These are phyloP conservation scores for Chondrus crispus DNA, from an alignment of 23 red algal genomes.

Conservation along the genomic window DNA sequence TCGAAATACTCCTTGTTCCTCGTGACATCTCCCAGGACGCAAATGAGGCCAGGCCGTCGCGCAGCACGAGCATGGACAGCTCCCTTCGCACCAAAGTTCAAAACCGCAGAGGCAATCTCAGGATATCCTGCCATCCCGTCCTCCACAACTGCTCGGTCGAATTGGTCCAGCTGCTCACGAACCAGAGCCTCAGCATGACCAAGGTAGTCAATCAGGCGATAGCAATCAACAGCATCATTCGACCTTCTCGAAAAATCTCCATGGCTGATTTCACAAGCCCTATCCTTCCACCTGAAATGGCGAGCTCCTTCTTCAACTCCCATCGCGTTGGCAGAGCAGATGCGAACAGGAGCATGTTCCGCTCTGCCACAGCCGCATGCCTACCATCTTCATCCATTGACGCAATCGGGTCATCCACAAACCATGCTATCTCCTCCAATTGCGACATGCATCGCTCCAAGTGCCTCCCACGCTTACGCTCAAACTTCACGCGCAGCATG, in stretches of 20 bases:
- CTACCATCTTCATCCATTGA: not conserved
- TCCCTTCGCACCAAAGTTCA: not conserved
- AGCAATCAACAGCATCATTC: conserved; percentile 92
- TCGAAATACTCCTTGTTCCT: conserved; percentile 45
- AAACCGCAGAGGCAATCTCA: not conserved
- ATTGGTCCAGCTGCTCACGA: conserved; percentile 49
- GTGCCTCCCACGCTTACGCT: conserved; percentile 71
- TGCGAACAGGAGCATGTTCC: conserved; percentile 56
- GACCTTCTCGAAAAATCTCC: conserved; percentile 81
- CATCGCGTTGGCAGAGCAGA: conserved; percentile 70
- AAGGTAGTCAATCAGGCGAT: conserved; percentile 83
- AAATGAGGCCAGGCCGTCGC: conserved; percentile 73
- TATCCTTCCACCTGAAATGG: conserved; percentile 78
- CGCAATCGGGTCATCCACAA: conserved; percentile 43
- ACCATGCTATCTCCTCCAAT: conserved; percentile 78
- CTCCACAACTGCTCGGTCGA: conserved; percentile 50
- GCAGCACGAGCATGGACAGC: conserved; percentile 33
- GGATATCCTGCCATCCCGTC: conserved; percentile 2
- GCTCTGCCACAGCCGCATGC: conserved; percentile 31
- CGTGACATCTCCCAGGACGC: conserved; percentile 89
- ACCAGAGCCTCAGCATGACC: conserved; percentile 70
- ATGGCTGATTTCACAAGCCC: conserved; percentile 91
- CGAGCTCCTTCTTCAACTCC: conserved; percentile 83
- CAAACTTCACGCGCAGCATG: conserved; percentile 59
- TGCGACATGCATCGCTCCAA: conserved; percentile 82